Percentiles rank a stretch among this genome's conserved stretches.
phyloP scores from a whole-genome alignment of 352 stramenopile genomes.

The Globisporangium nunn region DNA sequence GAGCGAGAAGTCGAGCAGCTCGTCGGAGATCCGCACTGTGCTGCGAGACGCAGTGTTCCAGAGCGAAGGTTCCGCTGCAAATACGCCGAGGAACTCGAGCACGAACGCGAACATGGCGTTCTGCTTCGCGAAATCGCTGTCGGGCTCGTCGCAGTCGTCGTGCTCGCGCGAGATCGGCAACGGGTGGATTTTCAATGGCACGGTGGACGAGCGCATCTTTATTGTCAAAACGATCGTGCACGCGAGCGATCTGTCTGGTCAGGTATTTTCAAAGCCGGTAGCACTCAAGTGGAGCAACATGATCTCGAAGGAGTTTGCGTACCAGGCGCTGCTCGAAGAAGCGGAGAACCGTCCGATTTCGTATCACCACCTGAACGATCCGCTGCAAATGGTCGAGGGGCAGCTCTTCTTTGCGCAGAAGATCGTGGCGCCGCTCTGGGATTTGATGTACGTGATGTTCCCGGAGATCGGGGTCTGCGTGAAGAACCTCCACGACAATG shows the following conservation, averaged over 20 bases:
- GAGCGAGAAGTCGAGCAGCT: conserved; percentile 8
- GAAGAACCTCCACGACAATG: conserved; percentile 60
- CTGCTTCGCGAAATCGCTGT: conserved; percentile 7
- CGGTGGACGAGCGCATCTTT: conserved; percentile 74
- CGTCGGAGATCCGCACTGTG: conserved; percentile 29
- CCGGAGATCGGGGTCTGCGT: conserved; percentile 60
- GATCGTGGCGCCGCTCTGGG: conserved; percentile 74
- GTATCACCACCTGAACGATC: conserved; percentile 75
- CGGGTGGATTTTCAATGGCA: conserved; percentile 57
- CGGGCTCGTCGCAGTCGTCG: conserved; percentile 9
- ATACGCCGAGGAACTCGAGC: conserved; percentile 22
- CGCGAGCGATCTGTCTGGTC: conserved; percentile 77
- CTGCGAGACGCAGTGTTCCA: conserved; percentile 64
- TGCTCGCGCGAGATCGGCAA: conserved; percentile 25
- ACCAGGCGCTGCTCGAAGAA: conserved; percentile 79
- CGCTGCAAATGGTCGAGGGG: conserved; percentile 79
- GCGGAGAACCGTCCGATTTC: conserved; percentile 73
- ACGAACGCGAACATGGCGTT: conserved; percentile 3
- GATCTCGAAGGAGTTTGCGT: conserved; percentile 87
- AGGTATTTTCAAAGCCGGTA: conserved; percentile 83
- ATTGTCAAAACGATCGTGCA: conserved; percentile 84
- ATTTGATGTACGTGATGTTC: conserved; percentile 71
- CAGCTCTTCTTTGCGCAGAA: conserved; percentile 85
- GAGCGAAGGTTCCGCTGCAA: conserved; percentile 21
- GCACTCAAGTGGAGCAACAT: conserved; percentile 89